Evolutionary conservation across 495 filamentous ascomycete genomes (phyloP).

Genomic region (Astrothelium subdiscretum): DNA sequence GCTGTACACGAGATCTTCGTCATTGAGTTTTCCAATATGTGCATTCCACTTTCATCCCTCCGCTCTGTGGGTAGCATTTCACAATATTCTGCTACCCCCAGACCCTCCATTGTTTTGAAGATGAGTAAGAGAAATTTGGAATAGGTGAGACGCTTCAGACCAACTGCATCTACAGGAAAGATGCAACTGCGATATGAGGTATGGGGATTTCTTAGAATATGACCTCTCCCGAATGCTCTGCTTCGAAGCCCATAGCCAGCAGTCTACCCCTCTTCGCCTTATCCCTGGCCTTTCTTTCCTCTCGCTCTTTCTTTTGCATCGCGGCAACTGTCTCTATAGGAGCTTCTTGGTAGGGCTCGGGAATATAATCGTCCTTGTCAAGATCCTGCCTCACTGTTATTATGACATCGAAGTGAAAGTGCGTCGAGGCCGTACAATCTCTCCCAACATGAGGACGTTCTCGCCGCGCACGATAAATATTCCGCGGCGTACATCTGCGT

Average conservation of each 20-base stretch:
- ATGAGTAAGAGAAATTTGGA: not conserved
- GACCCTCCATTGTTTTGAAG: not conserved
- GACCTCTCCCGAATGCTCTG: slow-evolving; percentile 67
- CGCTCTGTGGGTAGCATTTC: slow-evolving; percentile 42
- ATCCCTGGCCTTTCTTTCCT: slow-evolving; percentile 55
- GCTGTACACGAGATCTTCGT: not conserved
- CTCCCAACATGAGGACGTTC: slow-evolving; percentile 82
- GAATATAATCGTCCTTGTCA: slow-evolving; percentile 84
- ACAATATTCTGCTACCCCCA: slow-evolving; percentile 60
- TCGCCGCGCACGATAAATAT: slow-evolving; percentile 86
- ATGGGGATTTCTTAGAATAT: slow-evolving; percentile 41
- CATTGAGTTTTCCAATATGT: not conserved
- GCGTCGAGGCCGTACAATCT: slow-evolving; percentile 51
- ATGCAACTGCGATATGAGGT: not conserved
- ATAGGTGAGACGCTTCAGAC: not conserved
- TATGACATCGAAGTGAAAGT: slow-evolving; percentile 5
- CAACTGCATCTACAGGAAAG: not conserved
- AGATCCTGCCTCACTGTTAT: slow-evolving; percentile 48
- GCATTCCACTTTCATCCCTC: not conserved
- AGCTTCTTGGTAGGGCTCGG: slow-evolving; percentile 53
- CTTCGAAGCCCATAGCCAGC: slow-evolving; percentile 70
- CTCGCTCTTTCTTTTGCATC: slow-evolving; percentile 56
- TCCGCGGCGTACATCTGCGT: slow-evolving; percentile 69
- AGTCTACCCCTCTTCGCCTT: slow-evolving; percentile 60
- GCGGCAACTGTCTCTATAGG: slow-evolving; percentile 58